Percentiles rank a stretch among this genome's conserved stretches.
phyloP scores from a whole-genome alignment of 495 filamentous ascomycete species.

The Cairneyella variabilis region DNA sequence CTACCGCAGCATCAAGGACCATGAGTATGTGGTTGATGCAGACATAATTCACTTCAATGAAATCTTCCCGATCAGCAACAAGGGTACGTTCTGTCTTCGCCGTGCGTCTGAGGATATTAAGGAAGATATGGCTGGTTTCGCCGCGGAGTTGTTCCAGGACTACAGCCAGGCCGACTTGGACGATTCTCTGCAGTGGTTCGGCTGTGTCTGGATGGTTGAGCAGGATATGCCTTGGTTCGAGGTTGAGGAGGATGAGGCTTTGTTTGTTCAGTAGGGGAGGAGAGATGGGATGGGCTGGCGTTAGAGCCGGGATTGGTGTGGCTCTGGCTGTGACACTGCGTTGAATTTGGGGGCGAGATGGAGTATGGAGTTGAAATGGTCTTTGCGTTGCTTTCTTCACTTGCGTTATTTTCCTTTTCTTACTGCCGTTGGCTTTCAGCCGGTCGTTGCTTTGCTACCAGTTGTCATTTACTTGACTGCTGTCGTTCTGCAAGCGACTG shows the following conservation, averaged over 20 bases:
- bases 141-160: not conserved
- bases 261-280: too few species aligned
- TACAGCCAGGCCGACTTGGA: not conserved
- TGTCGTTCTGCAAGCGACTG: too few species aligned
- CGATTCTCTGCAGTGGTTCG: not conserved
- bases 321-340: too few species aligned
- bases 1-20: constrained; percentile 29
- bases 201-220: not conserved
- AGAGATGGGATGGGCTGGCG: too few species aligned
- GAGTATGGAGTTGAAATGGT: too few species aligned
- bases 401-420: too few species aligned
- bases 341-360: too few species aligned
- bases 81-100: not conserved
- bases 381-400: too few species aligned
- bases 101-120: not conserved
- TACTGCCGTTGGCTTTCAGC: too few species aligned
- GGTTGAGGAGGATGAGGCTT: not conserved
- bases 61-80: constrained; percentile 22
- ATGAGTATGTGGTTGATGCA: constrained; percentile 24
- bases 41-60: constrained; percentile 20
- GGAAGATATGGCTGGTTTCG: not conserved
- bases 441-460: too few species aligned
- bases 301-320: too few species aligned
- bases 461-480: too few species aligned
- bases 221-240: not conserved